Conservation (phyloP, 345 rosid genomes). For the Melaleuca alternifolia region DNA sequence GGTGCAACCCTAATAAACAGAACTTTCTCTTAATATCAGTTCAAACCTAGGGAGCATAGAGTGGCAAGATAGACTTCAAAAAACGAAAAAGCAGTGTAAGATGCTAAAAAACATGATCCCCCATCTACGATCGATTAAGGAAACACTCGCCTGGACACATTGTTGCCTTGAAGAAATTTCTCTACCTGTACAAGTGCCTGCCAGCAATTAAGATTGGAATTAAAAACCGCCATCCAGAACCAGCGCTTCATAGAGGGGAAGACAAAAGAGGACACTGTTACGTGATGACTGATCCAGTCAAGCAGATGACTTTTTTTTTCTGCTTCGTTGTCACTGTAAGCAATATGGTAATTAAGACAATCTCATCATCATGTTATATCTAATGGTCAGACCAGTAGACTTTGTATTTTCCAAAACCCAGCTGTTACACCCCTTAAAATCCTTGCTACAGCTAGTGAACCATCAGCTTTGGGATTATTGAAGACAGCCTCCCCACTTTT, state of each 20-base stretch:
- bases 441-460: background rate
- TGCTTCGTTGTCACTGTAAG: background rate
- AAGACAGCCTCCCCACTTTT: background rate
- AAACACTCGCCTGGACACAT: background rate
- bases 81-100: background rate
- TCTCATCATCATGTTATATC: background rate
- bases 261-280: background rate
- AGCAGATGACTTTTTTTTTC: background rate
- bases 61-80: too few species aligned
- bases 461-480: background rate
- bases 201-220: background rate
- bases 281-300: background rate
- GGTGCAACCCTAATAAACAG: background rate
- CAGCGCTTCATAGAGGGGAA: background rate
- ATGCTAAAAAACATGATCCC: background rate
- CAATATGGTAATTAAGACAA: background rate
- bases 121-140: background rate
- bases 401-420: background rate
- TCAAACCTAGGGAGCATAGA: background rate
- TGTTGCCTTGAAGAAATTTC: conserved; percentile 5
- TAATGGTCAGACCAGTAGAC: background rate
- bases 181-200: conserved; percentile 30
- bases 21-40: background rate
- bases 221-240: background rate
- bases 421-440: background rate